These are phyloP conservation scores for Ceratorhiza oryzae-sativae DNA, from an alignment of 1,284 basidiomycete genomes.

Conservation along the genomic window DNA sequence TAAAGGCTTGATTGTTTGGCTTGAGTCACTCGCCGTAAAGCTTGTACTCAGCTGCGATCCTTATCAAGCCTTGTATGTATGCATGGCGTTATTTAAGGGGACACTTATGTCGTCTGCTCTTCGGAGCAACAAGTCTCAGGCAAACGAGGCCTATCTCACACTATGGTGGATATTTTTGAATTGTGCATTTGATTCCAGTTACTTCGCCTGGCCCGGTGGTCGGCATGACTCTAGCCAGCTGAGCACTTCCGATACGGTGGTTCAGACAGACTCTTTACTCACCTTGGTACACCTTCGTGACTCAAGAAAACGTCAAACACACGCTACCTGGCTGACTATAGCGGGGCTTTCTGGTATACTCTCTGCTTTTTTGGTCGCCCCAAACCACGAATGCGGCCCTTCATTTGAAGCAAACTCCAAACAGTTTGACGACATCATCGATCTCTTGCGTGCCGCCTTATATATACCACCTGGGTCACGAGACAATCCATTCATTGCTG, in stretches of 20 bases:
- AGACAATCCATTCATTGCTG: no score
- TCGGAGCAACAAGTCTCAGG: background rate
- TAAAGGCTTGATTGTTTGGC: background rate
- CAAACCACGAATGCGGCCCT: background rate
- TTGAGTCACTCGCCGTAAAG: background rate
- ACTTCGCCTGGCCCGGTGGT: background rate
- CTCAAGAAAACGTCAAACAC: background rate
- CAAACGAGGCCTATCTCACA: background rate
- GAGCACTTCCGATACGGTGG: background rate
- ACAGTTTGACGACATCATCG: background rate
- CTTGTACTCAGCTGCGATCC: background rate
- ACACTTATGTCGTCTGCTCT: background rate
- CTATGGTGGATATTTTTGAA: conserved; percentile 10
- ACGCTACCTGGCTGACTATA: background rate
- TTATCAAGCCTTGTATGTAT: background rate
- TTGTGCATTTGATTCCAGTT: background rate
- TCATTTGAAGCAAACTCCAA: background rate
- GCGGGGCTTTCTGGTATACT: conserved; percentile 5
- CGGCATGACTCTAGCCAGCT: background rate
- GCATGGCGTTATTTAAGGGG: background rate
- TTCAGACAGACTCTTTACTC: background rate
- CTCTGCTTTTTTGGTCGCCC: background rate
- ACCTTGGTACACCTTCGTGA: background rate
- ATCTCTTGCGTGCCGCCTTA: background rate
- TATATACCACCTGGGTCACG: background rate